phyloP scores from a whole-genome alignment of 257 asterid genomes.

The Solanum habrochaites region DNA sequence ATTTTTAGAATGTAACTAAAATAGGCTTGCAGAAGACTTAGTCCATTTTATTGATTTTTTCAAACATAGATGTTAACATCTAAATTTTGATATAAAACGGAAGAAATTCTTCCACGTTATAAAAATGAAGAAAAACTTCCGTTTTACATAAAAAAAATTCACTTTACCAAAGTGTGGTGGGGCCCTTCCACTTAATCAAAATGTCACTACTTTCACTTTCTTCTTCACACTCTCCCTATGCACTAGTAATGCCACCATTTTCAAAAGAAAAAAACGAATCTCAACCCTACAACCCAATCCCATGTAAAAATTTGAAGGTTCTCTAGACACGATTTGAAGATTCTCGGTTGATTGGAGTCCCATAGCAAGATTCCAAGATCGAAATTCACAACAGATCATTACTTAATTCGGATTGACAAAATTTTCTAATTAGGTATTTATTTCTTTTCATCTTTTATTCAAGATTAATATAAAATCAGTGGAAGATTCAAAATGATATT shows the following conservation, averaged over 20 bases:
- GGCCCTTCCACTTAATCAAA: not conserved
- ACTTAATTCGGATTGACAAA: not conserved
- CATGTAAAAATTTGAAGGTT: not conserved
- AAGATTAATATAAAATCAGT: not conserved
- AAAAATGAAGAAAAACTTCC: not conserved
- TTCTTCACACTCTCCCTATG: not conserved
- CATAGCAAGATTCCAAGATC: not conserved
- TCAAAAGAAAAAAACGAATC: not conserved
- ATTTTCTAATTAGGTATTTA: not conserved
- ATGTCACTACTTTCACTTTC: not conserved
- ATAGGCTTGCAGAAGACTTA: not conserved
- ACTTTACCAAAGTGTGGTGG: not conserved
- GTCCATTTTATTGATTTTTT: not conserved
- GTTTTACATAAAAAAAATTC: not conserved
- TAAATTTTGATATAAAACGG: not conserved
- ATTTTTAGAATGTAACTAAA: not conserved
- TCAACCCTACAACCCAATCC: not conserved
- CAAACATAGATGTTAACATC: not conserved
- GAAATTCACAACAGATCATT: not conserved
- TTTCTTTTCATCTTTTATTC: not conserved
- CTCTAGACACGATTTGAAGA: not conserved
- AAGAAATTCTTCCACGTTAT: not conserved
- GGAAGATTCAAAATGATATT: not conserved
- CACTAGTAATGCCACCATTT: not conserved
- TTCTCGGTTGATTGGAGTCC: not conserved